A percentile compares a stretch with the other conserved stretches of the same genome.
These are phyloP conservation scores for Butyriboletus loyo DNA, from an alignment of 768 basidiomycete genomes.

Conservation along the genomic window DNA sequence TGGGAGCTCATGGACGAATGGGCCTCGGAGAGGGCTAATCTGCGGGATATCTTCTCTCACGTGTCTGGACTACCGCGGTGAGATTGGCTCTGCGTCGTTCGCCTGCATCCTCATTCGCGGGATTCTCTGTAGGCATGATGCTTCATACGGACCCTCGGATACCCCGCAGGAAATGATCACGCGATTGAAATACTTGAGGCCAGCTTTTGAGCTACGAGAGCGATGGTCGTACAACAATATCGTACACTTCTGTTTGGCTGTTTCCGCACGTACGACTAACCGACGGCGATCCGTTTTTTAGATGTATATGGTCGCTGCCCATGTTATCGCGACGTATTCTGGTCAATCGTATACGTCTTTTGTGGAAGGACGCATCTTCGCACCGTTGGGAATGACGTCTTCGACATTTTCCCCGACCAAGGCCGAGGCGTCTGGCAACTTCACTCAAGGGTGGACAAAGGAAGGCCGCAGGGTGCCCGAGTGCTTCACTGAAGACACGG, in stretches of 20 bases:
- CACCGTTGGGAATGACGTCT: slow-evolving; percentile 38
- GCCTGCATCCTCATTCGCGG: not conserved
- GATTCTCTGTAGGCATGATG: slow-evolving; percentile 31
- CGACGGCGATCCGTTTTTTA: slow-evolving; percentile 8
- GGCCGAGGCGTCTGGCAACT: slow-evolving; percentile 32
- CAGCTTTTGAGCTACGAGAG: slow-evolving; percentile 36
- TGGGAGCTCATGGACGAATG: slow-evolving; percentile 42
- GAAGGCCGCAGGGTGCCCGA: slow-evolving; percentile 33
- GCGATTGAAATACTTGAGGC: slow-evolving; percentile 30
- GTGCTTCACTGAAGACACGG: slow-evolving; percentile 27
- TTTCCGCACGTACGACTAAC: not conserved
- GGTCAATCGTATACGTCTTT: slow-evolving; percentile 37
- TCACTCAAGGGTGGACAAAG: slow-evolving; percentile 34
- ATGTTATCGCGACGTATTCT: slow-evolving; percentile 35
- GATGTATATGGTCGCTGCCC: slow-evolving; percentile 38
- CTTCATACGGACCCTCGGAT: slow-evolving; percentile 28
- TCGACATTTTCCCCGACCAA: slow-evolving; percentile 37
- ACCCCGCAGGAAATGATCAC: slow-evolving; percentile 20
- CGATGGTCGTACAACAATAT: slow-evolving; percentile 39
- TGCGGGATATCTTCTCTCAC: slow-evolving; percentile 40
- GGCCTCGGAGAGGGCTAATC: slow-evolving; percentile 34
- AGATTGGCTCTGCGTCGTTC: not conserved
- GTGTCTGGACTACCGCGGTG: slow-evolving; percentile 40
- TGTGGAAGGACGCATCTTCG: slow-evolving; percentile 40
- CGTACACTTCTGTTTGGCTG: slow-evolving; percentile 13